Evolutionary conservation across 257 asterid genomes (phyloP), one percentile per base, ranked within the genome.

Genomic region (Solanum habrochaites): DNA sequence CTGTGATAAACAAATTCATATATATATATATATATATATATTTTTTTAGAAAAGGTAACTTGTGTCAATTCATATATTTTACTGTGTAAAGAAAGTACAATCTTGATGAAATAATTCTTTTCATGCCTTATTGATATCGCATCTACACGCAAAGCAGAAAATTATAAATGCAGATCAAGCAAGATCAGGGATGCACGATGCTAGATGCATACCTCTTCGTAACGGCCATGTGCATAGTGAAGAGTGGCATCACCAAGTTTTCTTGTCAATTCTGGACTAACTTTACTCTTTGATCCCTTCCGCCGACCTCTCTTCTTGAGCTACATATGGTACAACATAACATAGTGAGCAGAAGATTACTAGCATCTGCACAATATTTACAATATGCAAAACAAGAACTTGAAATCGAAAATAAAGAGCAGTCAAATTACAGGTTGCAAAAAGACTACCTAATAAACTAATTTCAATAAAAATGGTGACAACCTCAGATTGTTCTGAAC

Each of bases 191-290:
- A 9, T 40, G 21, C 85, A 83, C 11, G 69, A 62, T 31, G 21
- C 52, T 73, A 83, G 83, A 25, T 45, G n/a, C 39, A 78, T 92
- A 96, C 99, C 95, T 96, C 96, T 87, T 93, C 97, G 86, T 89
- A 92, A 83, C 89, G 93, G 58, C 95, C 95, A 74, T 89, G 90
- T 45, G 96, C 96, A 88, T 92, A 95, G 84, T 90, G 95, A 80
- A 95, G 96, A 45, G 96, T 94, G 43, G 98, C 98, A 78, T 94
- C 96, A 83, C 98, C 99, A 90, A 95, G 97, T 89, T 93, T 95
- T 89, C 90, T 90, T 52, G 92, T 89, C 87, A 93, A 91, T 84
- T 94, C 97, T 62, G 99, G 91, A 83, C 89, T 90, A 70, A 42
- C 89, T 90, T 93, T 96, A 56, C 86, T 93, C 89, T 64, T 21